These are phyloP conservation scores for Penicillium waksmanii DNA, from an alignment of 495 filamentous ascomycete genomes.

Conservation along the genomic window DNA sequence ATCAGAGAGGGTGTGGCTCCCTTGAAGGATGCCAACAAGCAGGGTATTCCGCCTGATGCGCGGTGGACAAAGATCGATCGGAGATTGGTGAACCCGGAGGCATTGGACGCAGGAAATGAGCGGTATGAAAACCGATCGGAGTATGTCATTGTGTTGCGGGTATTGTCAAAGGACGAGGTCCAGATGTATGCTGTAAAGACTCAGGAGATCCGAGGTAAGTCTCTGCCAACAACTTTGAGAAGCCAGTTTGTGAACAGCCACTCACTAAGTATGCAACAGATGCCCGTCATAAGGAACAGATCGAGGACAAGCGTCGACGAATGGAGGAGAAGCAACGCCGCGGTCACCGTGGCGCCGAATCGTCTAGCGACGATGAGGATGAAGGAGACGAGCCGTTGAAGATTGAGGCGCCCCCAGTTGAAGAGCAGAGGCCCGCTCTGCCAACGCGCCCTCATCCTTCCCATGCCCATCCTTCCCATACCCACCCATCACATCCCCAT, in stretches of 20 bases:
- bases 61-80: constrained; percentile 90
- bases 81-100: constrained; percentile 79
- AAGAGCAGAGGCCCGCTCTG: constrained; percentile 19
- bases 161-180: constrained; percentile 80
- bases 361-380: constrained; percentile 47
- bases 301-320: constrained; percentile 38
- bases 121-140: constrained; percentile 80
- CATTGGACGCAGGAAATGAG: constrained; percentile 74
- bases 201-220: constrained; percentile 72
- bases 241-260: background rate
- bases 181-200: constrained; percentile 77
- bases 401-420: constrained; percentile 35
- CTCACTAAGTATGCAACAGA: constrained; percentile 31
- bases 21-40: constrained; percentile 75
- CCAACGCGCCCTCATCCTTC: constrained; percentile 11
- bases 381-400: constrained; percentile 39
- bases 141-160: constrained; percentile 82
- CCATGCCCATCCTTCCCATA: constrained; percentile 16
- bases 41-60: constrained; percentile 74
- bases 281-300: constrained; percentile 38
- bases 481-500: constrained; percentile 16
- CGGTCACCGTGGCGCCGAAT: constrained; percentile 34
- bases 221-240: background rate
- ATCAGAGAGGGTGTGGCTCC: constrained; percentile 89
- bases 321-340: constrained; percentile 39